Percentiles rank a stretch among this genome's conserved stretches.
phyloP scores from a whole-genome alignment of 139 green algal genomes.

The Monoraphidium neglectum region DNA sequence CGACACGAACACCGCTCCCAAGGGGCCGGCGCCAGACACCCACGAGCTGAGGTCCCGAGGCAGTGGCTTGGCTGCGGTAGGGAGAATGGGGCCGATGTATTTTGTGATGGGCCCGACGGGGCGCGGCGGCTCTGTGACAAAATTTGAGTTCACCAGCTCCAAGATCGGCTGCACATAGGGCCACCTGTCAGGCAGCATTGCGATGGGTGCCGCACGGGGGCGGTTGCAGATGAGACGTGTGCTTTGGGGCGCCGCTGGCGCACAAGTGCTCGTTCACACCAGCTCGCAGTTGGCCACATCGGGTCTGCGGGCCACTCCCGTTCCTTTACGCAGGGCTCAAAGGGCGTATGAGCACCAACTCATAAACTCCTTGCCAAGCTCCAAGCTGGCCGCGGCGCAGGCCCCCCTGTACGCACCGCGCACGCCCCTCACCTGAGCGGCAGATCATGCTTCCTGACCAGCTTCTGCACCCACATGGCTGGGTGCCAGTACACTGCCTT shows the following conservation, averaged over 20 bases:
- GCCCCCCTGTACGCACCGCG: too few relatives aligned
- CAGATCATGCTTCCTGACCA: slow-evolving; percentile 19
- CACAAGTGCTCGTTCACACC: too few relatives aligned
- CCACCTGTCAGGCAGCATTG: not conserved
- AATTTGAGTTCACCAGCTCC: slow-evolving; percentile 30
- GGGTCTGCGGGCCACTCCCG: too few relatives aligned
- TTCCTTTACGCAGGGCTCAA: too few relatives aligned
- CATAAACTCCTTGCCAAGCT: not conserved
- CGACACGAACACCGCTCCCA: slow-evolving; percentile 29
- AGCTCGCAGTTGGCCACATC: too few relatives aligned
- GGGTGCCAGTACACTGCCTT: slow-evolving; percentile 11
- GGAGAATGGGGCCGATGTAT: slow-evolving; percentile 37
- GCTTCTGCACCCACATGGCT: slow-evolving; percentile 1
- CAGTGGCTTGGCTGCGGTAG: slow-evolving; percentile 18
- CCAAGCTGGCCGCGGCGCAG: too few relatives aligned
- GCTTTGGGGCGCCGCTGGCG: too few relatives aligned
- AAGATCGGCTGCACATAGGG: slow-evolving; percentile 22
- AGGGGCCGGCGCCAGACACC: slow-evolving; percentile 15
- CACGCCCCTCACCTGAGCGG: slow-evolving; percentile 1
- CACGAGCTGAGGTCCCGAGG: slow-evolving; percentile 29
- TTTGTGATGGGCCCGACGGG: slow-evolving; percentile 28
- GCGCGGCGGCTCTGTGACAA: slow-evolving; percentile 15
- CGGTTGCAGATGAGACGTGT: too few relatives aligned
- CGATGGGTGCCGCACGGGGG: too few relatives aligned
- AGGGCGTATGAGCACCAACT: too few relatives aligned